Conservation (phyloP, 805 yeast genomes). For the Candida peoriensis region DNA sequence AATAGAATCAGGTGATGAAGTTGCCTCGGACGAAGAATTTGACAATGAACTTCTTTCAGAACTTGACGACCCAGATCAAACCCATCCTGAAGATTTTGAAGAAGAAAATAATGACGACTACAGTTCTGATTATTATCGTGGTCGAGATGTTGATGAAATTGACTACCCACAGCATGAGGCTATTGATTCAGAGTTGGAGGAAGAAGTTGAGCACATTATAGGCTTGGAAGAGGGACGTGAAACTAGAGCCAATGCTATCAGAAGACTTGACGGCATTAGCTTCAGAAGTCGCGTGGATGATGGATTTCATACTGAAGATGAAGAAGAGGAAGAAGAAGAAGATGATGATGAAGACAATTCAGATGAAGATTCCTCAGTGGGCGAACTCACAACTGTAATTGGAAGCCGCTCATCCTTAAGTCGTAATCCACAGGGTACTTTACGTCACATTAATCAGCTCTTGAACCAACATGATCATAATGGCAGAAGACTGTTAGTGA, state of each 20-base stretch:
- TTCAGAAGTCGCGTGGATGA: conserved; percentile 20
- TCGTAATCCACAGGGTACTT: too few relatives aligned
- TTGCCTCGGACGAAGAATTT: conserved; percentile 20
- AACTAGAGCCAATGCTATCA: conserved; percentile 6
- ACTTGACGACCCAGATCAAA: too few relatives aligned
- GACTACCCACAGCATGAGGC: not conserved
- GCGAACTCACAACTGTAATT: not conserved
- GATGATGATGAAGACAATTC: conserved; percentile 17
- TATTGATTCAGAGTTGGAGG: conserved; percentile 9
- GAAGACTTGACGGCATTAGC: conserved; percentile 17
- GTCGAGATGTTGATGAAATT: not conserved
- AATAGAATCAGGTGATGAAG: conserved; percentile 3
- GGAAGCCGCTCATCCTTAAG: not conserved
- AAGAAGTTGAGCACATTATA: conserved; percentile 1
- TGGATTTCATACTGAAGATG: conserved; percentile 11
- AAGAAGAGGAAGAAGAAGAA: conserved; percentile 7
- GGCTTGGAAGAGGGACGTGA: not conserved
- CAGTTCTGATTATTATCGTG: conserved; percentile 12
- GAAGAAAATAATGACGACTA: conserved; percentile 8
- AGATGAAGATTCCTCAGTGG: not conserved
- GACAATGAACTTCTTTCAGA: too few relatives aligned
- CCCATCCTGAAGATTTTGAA: conserved; percentile 15
- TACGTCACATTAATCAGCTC: too few relatives aligned
- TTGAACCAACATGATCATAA: not conserved
- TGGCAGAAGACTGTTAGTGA: not conserved